phyloP scores from a whole-genome alignment of 805 yeast genomes.

The Sugiyamaella valdiviana region DNA sequence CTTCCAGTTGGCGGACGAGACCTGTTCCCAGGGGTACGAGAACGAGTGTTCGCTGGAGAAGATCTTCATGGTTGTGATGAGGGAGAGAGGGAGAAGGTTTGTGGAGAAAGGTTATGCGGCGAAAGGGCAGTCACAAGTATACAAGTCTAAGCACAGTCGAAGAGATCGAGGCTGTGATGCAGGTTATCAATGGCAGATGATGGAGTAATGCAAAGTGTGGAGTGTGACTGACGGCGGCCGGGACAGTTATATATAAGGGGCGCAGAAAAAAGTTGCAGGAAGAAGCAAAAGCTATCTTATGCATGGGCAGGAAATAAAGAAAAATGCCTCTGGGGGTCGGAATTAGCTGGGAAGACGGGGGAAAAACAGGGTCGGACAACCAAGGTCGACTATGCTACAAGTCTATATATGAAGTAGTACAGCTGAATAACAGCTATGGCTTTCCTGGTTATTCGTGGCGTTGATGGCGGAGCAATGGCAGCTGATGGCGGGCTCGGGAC shows the following conservation, averaged over 20 bases:
- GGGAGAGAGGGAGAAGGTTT: no score
- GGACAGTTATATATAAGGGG: neutral
- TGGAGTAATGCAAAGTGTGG: neutral
- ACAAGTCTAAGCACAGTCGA: neutral
- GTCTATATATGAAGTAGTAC: no score
- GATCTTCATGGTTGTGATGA: slow-evolving; percentile 54
- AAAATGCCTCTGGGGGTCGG: no score
- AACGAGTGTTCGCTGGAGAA: slow-evolving; percentile 66
- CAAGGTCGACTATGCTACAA: no score
- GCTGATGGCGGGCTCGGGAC: neutral
- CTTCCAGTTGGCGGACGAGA: slow-evolving; percentile 93
- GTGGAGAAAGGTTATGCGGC: no score
- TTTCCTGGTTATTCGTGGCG: neutral
- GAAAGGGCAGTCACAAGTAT: no score
- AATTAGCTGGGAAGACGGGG: no score
- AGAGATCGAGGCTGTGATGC: neutral
- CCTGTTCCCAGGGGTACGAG: slow-evolving; percentile 87
- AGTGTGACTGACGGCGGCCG: neutral
- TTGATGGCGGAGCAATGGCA: neutral
- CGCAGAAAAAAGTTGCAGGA: neutral
- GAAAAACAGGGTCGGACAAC: no score
- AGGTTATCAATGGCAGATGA: neutral
- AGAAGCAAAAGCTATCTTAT: neutral
- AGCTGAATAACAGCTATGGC: no score
- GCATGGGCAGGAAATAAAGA: neutral